phyloP scores from a whole-genome alignment of 2,329 filamentous ascomycete genomes.

The Aspergillus latus region DNA sequence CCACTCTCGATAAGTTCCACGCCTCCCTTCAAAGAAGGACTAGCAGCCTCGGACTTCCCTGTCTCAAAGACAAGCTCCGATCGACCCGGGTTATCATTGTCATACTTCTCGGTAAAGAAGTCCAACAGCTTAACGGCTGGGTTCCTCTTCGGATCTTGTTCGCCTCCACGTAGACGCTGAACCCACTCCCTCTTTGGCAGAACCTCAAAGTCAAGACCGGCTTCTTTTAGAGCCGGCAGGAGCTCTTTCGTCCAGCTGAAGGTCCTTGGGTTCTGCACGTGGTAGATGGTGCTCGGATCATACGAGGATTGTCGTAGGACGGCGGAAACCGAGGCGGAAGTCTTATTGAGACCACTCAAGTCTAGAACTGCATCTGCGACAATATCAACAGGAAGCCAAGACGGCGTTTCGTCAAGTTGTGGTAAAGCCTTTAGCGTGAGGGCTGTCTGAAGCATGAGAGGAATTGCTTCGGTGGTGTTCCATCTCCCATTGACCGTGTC shows the following conservation, averaged over 20 bases:
- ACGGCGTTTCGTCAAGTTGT: constrained; percentile 14
- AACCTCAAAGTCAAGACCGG: constrained; percentile 34
- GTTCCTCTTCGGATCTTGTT: constrained; percentile 51
- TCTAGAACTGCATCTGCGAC: constrained; percentile 14
- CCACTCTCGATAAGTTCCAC: constrained; percentile 13
- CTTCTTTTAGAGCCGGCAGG: constrained; percentile 32
- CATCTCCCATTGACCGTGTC: constrained; percentile 24
- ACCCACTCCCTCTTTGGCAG: constrained; percentile 37
- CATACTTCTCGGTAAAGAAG: constrained; percentile 55
- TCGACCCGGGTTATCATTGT: neutral
- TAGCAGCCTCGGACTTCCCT: constrained; percentile 5
- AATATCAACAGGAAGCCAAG: constrained; percentile 17
- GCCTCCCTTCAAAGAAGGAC: constrained; percentile 2
- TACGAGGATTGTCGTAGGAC: neutral
- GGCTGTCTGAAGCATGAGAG: constrained; percentile 51
- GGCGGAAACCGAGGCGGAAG: neutral
- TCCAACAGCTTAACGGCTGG: constrained; percentile 55
- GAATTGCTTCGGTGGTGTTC: constrained; percentile 42
- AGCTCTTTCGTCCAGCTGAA: constrained; percentile 40
- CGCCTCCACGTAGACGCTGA: constrained; percentile 39
- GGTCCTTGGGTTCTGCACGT: constrained; percentile 15
- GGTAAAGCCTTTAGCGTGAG: constrained; percentile 16
- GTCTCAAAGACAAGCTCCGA: constrained; percentile 1
- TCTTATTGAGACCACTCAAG: neutral
- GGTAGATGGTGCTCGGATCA: constrained; percentile 10